Base-by-base conservation (phyloP, 495 filamentous ascomycete genomes). In the Choiromyces venosus region DNA sequence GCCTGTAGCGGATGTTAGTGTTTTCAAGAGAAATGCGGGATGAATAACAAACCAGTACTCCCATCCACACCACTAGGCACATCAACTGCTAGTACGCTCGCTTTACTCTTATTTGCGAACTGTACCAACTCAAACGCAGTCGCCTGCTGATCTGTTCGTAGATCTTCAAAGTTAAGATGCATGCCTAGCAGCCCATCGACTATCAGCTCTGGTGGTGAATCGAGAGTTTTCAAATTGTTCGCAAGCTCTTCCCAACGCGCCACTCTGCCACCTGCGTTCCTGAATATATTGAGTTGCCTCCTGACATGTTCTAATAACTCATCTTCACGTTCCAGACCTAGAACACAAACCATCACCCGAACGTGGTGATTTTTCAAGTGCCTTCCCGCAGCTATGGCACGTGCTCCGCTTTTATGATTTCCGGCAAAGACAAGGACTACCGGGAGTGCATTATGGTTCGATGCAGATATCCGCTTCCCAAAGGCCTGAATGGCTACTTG, bases 131-230 rank as follows among this genome's bases (percentile, higher is more conserved):
- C 90, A 76, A 91, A 93, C 4, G 91, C 92, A 4, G 89, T 89
- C 0, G 89, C 91, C 81, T 94, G 92, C 74, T 97, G 92, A 56
- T 92, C 91, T 14, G 88, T 91, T 33, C 91, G 85, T 37, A 97
- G 85, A 70, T 94, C 91, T 52, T 97, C 92, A 77, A 96, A 96
- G 12, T 89, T 88, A 65, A 92, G 86, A 68, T 94, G 91, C 69
- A 93, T 89, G 29, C 92, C 92, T 4, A 99, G 87, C 25, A 99
- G 82, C 2, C 93, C 93, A 83, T 99, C 95, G 40, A 99, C 85
- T 69, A 97, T 92, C 68, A 97, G 83, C 65, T 94, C 92, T 3
- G 93, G 87, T 1, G 88, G 85, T 40, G 87, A 83, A 67, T 91
- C 87, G 6, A 87, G 81, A 16, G 83, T 84, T 70, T 88, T 86